phyloP scores from a whole-genome alignment of 2,329 filamentous ascomycete genomes.

The Geosmithia morbida region DNA sequence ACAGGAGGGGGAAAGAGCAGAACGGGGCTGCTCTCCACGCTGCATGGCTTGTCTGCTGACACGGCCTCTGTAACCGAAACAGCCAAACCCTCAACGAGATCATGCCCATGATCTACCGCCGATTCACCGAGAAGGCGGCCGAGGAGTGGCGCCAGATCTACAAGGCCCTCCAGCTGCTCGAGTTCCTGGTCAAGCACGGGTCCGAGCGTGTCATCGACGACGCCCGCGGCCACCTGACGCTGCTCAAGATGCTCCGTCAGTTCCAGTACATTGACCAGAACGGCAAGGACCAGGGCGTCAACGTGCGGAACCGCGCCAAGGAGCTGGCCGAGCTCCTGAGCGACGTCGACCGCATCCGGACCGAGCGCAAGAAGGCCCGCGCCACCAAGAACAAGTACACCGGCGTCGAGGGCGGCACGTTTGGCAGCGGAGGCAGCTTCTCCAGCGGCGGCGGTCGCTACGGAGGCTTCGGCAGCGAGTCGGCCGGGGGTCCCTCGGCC shows the following conservation, averaged over 20 bases:
- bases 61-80: constrained; percentile 5
- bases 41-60: background rate
- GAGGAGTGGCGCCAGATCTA: constrained; percentile 99
- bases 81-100: constrained; percentile 97
- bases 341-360: constrained; percentile 77
- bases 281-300: constrained; percentile 96
- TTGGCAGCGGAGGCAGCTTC: constrained; percentile 37
- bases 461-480: constrained; percentile 86
- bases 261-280: constrained; percentile 96
- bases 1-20: background rate
- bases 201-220: constrained; percentile 97
- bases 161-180: constrained; percentile 91
- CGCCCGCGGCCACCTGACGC: constrained; percentile 83
- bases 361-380: constrained; percentile 79
- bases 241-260: constrained; percentile 95
- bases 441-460: constrained; percentile 44
- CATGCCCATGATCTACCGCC: constrained; percentile 99
- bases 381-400: constrained; percentile 88
- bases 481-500: constrained; percentile 35
- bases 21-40: background rate
- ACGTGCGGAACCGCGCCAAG: constrained; percentile 92
- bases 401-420: constrained; percentile 71
- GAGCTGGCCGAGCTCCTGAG: constrained; percentile 87
- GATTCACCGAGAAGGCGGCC: constrained; percentile 94
- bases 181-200: constrained; percentile 95